A percentile compares a stretch with the other conserved stretches of the same genome.
Evolutionary conservation across 176 grass and related monocot genomes (phyloP).

Genomic region (Triticum timopheevii): DNA sequence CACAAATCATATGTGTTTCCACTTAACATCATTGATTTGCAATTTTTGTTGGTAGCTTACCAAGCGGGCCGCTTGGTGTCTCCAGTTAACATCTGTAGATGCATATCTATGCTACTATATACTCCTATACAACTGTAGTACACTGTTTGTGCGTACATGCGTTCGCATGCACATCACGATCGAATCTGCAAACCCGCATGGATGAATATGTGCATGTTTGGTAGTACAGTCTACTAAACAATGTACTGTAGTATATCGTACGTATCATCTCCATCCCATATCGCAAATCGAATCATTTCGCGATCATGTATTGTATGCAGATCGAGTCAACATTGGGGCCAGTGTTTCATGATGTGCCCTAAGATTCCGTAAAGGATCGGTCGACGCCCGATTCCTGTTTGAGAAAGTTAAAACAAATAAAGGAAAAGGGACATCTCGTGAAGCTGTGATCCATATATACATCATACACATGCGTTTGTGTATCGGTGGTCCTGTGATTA

Average conservation of each 20-base stretch:
- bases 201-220: constrained; percentile 4
- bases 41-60: no score
- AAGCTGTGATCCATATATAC: no score
- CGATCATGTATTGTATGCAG: not conserved
- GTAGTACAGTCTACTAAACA: constrained; percentile 7
- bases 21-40: no score
- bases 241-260: not conserved
- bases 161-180: not conserved
- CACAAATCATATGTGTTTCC: not conserved
- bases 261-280: not conserved
- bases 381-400: not conserved
- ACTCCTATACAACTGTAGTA: not conserved
- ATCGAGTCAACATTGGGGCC: constrained; percentile 29
- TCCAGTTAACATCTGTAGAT: not conserved
- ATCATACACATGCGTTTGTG: not conserved
- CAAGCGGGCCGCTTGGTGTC: no score
- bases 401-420: not conserved
- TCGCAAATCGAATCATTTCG: constrained; percentile 21
- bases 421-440: not conserved
- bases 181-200: not conserved
- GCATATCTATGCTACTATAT: not conserved
- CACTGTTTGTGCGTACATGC: not conserved
- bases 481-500: constrained; percentile 29
- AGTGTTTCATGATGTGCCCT: constrained; percentile 16
- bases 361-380: constrained; percentile 26